Evolutionary conservation across 768 basidiomycete species (phyloP), one percentile per base, ranked within the genome.

Genomic region (Lentinula boryana): DNA sequence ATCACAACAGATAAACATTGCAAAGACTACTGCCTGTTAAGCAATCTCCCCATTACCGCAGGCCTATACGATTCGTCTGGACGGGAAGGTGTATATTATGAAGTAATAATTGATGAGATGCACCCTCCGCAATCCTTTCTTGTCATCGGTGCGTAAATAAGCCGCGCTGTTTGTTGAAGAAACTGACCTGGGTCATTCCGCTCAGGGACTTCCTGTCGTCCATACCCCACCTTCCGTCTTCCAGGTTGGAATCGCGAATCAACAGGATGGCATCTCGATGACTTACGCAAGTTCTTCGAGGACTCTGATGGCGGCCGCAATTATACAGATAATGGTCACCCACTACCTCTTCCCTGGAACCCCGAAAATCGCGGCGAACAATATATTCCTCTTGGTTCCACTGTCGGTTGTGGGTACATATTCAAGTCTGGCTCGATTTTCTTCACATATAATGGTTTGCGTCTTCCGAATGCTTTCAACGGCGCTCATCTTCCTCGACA

Each of bases 171-270:
- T 13, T n/a, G 23, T 50, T 50, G n/a, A 56, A 38, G 21, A 36
- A 31, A 5, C 18, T 52, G 9, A n/a, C 7, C 40, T 23, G 32
- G 56, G 32, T 57, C 33, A 32, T n/a, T 53, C 21, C 43, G 3
- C 41, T 7, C 54, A 88, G 87, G 88, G 7, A 86, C 84, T 1
- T 75, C 84, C 10, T 88, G 86, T 66, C 75, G 75, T 16, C 87
- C 88, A 3, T 88, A 88, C 64, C 88, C 87, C 0, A 70, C 72
- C 1, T 88, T 82, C 76, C 79, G 87, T 18, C 75, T 87, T 46
- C 88, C 88, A 43, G 87, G 87, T 3, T 89, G 88, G 88, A 85
- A 89, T 66, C 74, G 87, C 52, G 73, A 81, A 44, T 87, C 86
- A 58, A 82, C 83, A 1, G 87, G 80, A 1, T 73, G 87, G 31